Base-by-base conservation (phyloP, 202 grass and related monocot species). In the Setaria viridis region DNA sequence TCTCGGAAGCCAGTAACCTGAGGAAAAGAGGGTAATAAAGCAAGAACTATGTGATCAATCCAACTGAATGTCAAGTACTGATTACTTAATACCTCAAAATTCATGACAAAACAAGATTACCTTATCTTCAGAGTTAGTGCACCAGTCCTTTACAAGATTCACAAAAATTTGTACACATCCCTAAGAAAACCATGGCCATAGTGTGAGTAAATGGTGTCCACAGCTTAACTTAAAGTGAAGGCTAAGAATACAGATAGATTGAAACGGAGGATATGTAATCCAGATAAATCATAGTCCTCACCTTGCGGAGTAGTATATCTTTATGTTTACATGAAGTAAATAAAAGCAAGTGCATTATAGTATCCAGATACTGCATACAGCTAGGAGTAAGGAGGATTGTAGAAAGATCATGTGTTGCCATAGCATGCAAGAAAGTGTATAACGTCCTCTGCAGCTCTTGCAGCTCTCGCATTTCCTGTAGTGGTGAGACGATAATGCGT, bases 131-230 rank as follows among this genome's bases (percentile, higher is more conserved):
- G 83, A 89, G 81, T 76, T 94, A 32, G 81, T 82, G 82, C 97
- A 99, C 97, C 97, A 99, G 77, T 96, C 97, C 81, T 95, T 96
- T 39, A 96, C 89, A 83, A 99, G 93, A 77, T 89, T 94, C 35
- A 94, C 66, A 85, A 99, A 94, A 85, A 96, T 99, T 80, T 99
- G 97, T 72, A 96, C 93, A 72, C 97, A 99, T 47, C 83, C 84
- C 97, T 99, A 67, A 81, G 45, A 87, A 86, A 86, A 90, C 6
- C 46, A 89, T 75, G 29, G 84, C 47, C 41, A 81, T 84, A 33
- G 21, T 54, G 37, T 68, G 55, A 79, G 78, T 70, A 75, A 79
- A 81, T 63, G 80, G 13, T 69, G 35, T 59, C 17, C 56, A 76
- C n/a, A 69, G 13, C 6, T 37, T 72, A 74, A 6, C 33, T n/a